phyloP scores from a whole-genome alignment of 805 yeast genomes.

The Wickerhamia fluorescens region DNA sequence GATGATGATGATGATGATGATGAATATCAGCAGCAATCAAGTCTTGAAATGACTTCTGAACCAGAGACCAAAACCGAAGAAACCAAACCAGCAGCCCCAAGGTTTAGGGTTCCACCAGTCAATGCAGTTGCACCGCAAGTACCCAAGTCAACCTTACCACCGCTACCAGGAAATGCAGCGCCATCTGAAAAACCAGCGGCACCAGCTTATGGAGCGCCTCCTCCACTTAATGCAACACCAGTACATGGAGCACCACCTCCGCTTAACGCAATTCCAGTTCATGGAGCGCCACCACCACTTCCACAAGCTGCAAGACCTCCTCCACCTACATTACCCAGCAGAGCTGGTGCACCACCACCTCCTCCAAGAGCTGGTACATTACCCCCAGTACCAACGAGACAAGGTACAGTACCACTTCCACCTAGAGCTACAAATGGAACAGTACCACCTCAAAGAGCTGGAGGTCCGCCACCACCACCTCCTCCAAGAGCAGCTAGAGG shows the following conservation, averaged over 20 bases:
- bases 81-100: slow-evolving; percentile 12
- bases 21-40: slow-evolving; percentile 5
- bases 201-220: slow-evolving; percentile 6
- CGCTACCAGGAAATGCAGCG: slow-evolving; percentile 10
- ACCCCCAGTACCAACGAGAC: not conserved
- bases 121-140: slow-evolving; percentile 25
- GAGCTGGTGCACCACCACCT: slow-evolving; percentile 23
- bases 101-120: slow-evolving; percentile 33
- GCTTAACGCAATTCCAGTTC: slow-evolving; percentile 11
- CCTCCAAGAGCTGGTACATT: slow-evolving; percentile 17
- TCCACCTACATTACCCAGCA: slow-evolving; percentile 14
- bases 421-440: slow-evolving; percentile 4
- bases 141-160: slow-evolving; percentile 11
- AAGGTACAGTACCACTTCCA: slow-evolving; percentile 6
- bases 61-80: slow-evolving; percentile 5
- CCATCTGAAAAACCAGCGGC: no score
- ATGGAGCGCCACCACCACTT: slow-evolving; percentile 13
- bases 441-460: slow-evolving; percentile 12
- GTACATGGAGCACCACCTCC: slow-evolving; percentile 9
- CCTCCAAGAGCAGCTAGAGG: slow-evolving; percentile 20
- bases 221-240: slow-evolving; percentile 3
- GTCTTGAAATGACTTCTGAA: slow-evolving; percentile 4
- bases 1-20: not conserved
- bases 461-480: slow-evolving; percentile 25
- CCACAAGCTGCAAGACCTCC: slow-evolving; percentile 16